Conservation (phyloP, 331 rosid genomes). For the Pyracantha coccinea region DNA sequence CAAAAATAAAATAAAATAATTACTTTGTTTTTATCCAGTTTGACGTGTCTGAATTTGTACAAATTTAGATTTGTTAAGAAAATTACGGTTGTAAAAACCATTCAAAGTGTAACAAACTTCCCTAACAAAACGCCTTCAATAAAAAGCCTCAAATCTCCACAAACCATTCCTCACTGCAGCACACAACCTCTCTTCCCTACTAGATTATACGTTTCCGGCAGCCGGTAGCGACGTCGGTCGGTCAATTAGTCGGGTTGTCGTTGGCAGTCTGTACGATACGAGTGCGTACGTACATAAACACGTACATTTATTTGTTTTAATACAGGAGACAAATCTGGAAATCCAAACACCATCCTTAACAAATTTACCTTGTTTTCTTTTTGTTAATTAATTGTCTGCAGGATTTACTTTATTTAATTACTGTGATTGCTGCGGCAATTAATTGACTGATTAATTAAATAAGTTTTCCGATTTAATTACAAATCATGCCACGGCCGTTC, state of each 20-base stretch:
- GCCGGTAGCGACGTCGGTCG: not conserved
- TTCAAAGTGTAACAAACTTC: constrained; percentile 1
- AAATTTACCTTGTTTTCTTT: too few species aligned
- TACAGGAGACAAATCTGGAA: too few species aligned
- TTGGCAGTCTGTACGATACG: not conserved
- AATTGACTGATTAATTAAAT: not conserved
- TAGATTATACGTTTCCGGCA: not conserved
- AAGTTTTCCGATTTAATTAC: not conserved
- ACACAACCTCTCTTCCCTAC: not conserved
- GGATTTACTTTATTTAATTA: not conserved
- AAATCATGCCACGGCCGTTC: not conserved
- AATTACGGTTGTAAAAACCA: constrained; percentile 5
- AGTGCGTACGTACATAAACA: not conserved
- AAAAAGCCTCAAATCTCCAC: not conserved
- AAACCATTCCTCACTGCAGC: not conserved
- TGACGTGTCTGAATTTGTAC: not conserved
- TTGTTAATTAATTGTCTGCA: not conserved
- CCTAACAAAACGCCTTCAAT: constrained; percentile 1
- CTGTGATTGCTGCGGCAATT: not conserved
- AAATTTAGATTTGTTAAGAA: not conserved
- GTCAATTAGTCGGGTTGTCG: not conserved
- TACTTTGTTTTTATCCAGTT: not conserved
- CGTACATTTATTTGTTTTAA: too few species aligned
- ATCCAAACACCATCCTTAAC: too few species aligned
- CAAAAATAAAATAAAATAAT: not conserved